phyloP scores from a whole-genome alignment of 1,139 yeast genomes.

The Suhomyces bokatorum region DNA sequence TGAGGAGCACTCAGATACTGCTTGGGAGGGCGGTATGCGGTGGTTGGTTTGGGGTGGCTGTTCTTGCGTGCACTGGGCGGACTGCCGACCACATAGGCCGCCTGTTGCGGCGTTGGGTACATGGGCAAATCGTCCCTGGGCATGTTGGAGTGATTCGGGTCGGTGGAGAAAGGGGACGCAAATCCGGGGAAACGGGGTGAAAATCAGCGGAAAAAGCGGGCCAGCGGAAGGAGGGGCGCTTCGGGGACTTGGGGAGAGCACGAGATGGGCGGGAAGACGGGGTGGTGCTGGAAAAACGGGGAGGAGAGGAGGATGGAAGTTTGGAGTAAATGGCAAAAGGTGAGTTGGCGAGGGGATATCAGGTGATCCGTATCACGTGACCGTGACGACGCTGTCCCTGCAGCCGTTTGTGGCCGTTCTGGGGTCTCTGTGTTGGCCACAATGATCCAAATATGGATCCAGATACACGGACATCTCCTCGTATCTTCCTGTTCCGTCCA shows the following conservation, averaged over 20 bases:
- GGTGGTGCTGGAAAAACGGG: background rate
- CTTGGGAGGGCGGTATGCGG: slow-evolving; percentile 21
- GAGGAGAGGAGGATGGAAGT: background rate
- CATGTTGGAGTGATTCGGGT: slow-evolving; percentile 15
- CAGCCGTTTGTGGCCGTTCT: no score
- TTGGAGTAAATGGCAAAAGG: background rate
- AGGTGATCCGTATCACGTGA: background rate
- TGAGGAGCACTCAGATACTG: slow-evolving; percentile 20
- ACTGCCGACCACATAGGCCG: slow-evolving; percentile 34
- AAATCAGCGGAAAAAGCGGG: background rate
- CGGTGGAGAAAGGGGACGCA: background rate
- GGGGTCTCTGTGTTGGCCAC: no score
- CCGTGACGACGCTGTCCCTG: no score
- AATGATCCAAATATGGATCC: no score
- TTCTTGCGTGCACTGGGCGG: slow-evolving; percentile 22
- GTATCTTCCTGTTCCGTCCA: no score
- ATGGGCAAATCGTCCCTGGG: slow-evolving; percentile 45
- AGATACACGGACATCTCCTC: no score
- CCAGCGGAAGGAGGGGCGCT: background rate
- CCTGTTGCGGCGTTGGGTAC: slow-evolving; percentile 52
- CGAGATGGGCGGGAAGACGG: background rate
- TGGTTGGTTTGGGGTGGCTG: slow-evolving; percentile 13
- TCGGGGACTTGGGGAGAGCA: background rate
- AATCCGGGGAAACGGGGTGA: background rate
- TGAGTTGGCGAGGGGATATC: background rate